These are phyloP conservation scores for Spinellus fusiger DNA, from an alignment of 192 early-diverging fungal genomes.

Conservation along the genomic window DNA sequence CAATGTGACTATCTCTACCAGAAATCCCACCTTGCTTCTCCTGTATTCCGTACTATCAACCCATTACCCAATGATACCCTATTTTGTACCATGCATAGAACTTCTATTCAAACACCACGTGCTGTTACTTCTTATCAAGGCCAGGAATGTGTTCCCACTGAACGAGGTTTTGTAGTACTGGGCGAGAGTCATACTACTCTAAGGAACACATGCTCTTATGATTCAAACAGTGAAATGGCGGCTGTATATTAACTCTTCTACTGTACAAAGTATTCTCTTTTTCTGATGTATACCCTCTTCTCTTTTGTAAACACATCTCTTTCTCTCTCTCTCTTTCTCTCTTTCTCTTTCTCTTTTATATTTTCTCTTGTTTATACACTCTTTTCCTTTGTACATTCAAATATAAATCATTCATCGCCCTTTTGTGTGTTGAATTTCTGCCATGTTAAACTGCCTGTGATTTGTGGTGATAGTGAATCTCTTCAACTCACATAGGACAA, in stretches of 20 bases:
- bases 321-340: background rate
- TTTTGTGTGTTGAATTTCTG: too few species aligned
- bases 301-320: background rate
- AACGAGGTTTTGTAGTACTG: background rate
- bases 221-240: background rate
- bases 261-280: background rate
- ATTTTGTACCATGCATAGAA: background rate
- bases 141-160: background rate
- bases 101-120: background rate
- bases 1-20: background rate
- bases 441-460: too few species aligned
- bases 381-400: background rate
- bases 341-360: background rate
- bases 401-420: background rate
- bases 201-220: background rate
- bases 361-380: background rate
- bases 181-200: background rate
- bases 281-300: background rate
- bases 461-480: too few species aligned
- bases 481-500: too few species aligned
- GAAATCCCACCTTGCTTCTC: background rate
- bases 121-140: background rate
- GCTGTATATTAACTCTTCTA: background rate
- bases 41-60: background rate
- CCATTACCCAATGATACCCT: background rate